These are phyloP conservation scores for Trichosporon sp. DNA, from an alignment of 1,284 basidiomycete species.

Conservation along the genomic window DNA sequence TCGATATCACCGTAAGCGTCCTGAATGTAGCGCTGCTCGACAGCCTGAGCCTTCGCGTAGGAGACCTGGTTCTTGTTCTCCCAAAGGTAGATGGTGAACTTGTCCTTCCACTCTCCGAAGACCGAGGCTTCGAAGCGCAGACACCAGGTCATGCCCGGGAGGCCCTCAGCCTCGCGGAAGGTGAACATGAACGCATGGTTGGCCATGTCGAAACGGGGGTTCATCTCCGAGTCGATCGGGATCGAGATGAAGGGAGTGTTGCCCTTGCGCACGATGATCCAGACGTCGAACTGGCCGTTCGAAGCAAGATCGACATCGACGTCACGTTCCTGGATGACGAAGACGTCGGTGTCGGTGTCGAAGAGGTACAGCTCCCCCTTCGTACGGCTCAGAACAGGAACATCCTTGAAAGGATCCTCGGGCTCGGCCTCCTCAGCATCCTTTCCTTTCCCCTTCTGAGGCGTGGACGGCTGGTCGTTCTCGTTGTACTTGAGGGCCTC, in stretches of 20 bases:
- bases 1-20: conserved; percentile 73
- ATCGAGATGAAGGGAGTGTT: conserved; percentile 46
- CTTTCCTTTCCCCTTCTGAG: conserved; percentile 2
- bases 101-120: conserved; percentile 63
- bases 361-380: conserved; percentile 61
- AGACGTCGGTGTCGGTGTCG: conserved; percentile 65
- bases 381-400: conserved; percentile 44
- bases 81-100: conserved; percentile 73
- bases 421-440: neutral
- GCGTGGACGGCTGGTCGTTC: conserved; percentile 6
- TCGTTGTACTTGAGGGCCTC: conserved; percentile 62
- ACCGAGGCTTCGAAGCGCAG: conserved; percentile 63
- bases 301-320: conserved; percentile 67
- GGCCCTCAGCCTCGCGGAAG: conserved; percentile 54
- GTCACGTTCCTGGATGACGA: conserved; percentile 64
- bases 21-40: conserved; percentile 61
- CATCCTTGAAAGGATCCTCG: conserved; percentile 47
- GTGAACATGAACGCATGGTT: conserved; percentile 65
- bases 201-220: conserved; percentile 54
- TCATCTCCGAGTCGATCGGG: conserved; percentile 55
- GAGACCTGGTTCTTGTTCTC: conserved; percentile 70
- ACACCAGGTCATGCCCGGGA: conserved; percentile 71
- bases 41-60: conserved; percentile 77
- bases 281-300: conserved; percentile 53
- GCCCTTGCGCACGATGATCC: conserved; percentile 47